Base-by-base conservation (phyloP, 139 green algal genomes). In the Yamagishiella unicocca region DNA sequence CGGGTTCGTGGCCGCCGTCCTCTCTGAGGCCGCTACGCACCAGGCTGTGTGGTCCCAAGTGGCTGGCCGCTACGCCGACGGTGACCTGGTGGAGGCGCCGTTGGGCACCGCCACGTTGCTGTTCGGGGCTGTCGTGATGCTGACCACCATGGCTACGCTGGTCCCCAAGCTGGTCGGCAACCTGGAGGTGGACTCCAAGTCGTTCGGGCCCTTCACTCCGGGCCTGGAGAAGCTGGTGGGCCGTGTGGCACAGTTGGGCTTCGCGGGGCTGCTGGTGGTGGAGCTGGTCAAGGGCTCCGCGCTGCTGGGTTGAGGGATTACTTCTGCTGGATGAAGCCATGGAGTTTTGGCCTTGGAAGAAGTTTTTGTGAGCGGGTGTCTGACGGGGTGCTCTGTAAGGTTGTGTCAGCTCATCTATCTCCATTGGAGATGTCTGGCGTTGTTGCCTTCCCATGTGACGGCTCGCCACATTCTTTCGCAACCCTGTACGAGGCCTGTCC, bases 181-280 rank as follows among this genome's bases (percentile, higher is more conserved):
- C 17, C 27, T 76, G 37, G 54, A 71, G 7, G 64, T 80, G 35
- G 75, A 87, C 45, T 54, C 46, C 1, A 25, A 55, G 24, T 76
- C 76, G n/a, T 91, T 91, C 72, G 88, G 88, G 19, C 88, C 88
- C 24, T 91, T 91, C 88, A 91, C 81, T 9, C 71, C 88, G 17
- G 64, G 35, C 12, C 81, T 84, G 35, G 88, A 91, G 82, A 83
- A 55, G 45, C 46, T 76, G 4, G 54, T 88, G n/a, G 88, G 88
- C 12, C 82, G 88, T 2, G 88, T 82, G 4, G 88, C 88, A n/a
- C 87, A 89, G 88, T 76, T 89, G 33, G 88, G 88, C 33, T 90
- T 90, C 46, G 31, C 66, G 7, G 80, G 80, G 5, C 61, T 90
- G 37, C 55, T 90, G 68, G 4, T 88, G 2, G 72, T 88, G 8